Evolutionary conservation across 2,329 filamentous ascomycete species (phyloP), one percentile per base, ranked within the genome.

Genomic region (Botrytis fabae): DNA sequence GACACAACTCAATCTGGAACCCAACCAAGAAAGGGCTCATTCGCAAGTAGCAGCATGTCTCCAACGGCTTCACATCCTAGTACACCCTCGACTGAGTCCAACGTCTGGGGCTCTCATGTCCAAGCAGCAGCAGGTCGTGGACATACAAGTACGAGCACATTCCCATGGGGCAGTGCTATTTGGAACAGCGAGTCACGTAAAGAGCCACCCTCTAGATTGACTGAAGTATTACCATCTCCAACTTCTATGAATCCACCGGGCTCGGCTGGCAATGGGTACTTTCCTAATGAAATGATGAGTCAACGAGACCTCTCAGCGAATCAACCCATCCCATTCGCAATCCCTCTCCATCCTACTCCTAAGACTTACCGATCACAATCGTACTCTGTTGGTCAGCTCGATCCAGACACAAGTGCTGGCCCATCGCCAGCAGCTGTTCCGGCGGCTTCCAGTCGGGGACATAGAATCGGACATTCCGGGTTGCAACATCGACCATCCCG

Each of bases 361-460:
- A 98, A 98, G 82, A 94, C 93, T 1, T 96, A 97, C 78, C 91
- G 96, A 61, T 99, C 96, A 9, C 94, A 98, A 82, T 98, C 96
- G 7, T 98, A 98, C 82, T 98, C 95, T 0, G 95, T 97, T 65
- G 95, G 95, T 7, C 95, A 98, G 81, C 85, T 94, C 74, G 94
- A 97, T 70, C 88, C 91, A 1, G 93, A 95, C 73, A 83, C 76
- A 4, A 75, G 77, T 51, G 76, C 76, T 35, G 74, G 77, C 9
- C 71, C 73, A 70, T 74, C 77, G 40, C 78, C 75, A 71, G 76
- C 74, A 12, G 71, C 73, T n/a, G 72, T 71, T n/a, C 60, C 76
- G 20, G 73, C 73, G 20, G 78, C 79, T 57, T 64, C 74, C 35
- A 77, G 79, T 46, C 77, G 80, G 44, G 79, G 78, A n/a, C 75